Conservation (phyloP, 495 filamentous ascomycete genomes). For the Penicillium ucsense region DNA sequence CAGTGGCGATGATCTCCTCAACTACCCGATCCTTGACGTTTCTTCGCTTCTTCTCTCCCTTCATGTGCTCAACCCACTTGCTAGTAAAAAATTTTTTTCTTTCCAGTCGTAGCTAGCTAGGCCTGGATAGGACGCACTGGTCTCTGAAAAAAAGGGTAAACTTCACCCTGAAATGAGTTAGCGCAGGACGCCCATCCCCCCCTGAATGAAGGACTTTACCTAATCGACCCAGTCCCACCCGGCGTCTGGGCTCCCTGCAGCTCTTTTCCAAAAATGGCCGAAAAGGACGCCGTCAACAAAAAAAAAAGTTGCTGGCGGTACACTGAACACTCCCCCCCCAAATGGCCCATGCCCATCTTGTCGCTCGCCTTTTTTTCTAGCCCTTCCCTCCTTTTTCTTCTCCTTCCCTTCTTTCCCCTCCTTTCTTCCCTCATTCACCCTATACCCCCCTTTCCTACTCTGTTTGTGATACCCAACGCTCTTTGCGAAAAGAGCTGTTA, state of each 20-base stretch:
- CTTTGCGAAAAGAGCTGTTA: conserved; percentile 24
- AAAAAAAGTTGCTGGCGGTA: no score
- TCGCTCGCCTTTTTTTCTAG: conserved; percentile 18
- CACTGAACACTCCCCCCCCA: conserved; percentile 5
- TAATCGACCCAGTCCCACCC: conserved; percentile 9
- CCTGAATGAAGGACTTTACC: conserved; percentile 1
- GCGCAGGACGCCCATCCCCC: background rate
- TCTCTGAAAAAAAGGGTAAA: background rate
- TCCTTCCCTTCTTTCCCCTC: conserved; percentile 15
- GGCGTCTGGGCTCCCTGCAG: conserved; percentile 32
- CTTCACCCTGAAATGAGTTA: background rate
- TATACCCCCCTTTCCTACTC: conserved; percentile 21
- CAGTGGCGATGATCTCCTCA: no score
- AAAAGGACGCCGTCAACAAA: conserved; percentile 17
- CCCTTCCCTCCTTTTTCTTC: conserved; percentile 22
- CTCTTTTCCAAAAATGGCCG: conserved; percentile 25
- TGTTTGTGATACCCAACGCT: conserved; percentile 42
- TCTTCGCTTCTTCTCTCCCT: background rate
- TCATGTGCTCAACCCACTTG: background rate
- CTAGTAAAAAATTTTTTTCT: background rate
- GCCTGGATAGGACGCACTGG: background rate
- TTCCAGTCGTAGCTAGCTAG: background rate
- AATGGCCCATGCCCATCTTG: conserved; percentile 1
- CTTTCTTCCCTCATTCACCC: conserved; percentile 13
- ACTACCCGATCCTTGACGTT: no score